Conservation (phyloP, 495 filamentous ascomycete genomes). For the Lasiosphaeria miniovina region DNA sequence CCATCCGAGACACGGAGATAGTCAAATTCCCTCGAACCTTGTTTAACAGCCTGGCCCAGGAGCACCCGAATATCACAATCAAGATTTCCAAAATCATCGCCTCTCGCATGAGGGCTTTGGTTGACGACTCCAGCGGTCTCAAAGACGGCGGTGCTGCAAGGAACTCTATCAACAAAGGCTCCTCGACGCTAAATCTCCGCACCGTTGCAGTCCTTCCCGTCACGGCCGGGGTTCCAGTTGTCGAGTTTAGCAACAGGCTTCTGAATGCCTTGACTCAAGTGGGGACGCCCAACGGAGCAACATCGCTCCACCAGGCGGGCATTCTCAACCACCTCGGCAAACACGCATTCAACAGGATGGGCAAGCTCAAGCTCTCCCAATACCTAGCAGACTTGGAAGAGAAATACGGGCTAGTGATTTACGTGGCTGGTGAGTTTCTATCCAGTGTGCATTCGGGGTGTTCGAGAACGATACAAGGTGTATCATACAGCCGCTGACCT, state of each 20-base stretch:
- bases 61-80: slow-evolving; percentile 97
- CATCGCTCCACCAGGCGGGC: slow-evolving; percentile 86
- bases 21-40: slow-evolving; percentile 94
- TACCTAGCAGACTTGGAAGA: slow-evolving; percentile 97
- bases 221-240: slow-evolving; percentile 85
- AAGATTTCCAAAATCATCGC: slow-evolving; percentile 99
- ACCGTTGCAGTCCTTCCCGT: slow-evolving; percentile 92
- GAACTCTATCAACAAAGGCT: slow-evolving; percentile 62
- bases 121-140: slow-evolving; percentile 64
- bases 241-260: slow-evolving; percentile 90
- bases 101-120: slow-evolving; percentile 82
- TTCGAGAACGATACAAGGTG: too few relatives aligned
- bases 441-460: background rate
- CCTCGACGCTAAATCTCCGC: slow-evolving; percentile 85
- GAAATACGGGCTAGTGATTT: slow-evolving; percentile 92
- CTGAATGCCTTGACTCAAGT: slow-evolving; percentile 85
- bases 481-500: slow-evolving; percentile 17
- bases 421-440: slow-evolving; percentile 73
- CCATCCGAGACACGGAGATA: slow-evolving; percentile 93
- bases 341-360: slow-evolving; percentile 96
- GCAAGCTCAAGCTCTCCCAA: slow-evolving; percentile 91
- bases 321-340: slow-evolving; percentile 92
- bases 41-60: slow-evolving; percentile 95
- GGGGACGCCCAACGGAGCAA: slow-evolving; percentile 83
- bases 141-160: slow-evolving; percentile 48